These are phyloP conservation scores for Chaetomium olivaceum DNA, from an alignment of 2,329 filamentous ascomycete species.

Conservation along the genomic window DNA sequence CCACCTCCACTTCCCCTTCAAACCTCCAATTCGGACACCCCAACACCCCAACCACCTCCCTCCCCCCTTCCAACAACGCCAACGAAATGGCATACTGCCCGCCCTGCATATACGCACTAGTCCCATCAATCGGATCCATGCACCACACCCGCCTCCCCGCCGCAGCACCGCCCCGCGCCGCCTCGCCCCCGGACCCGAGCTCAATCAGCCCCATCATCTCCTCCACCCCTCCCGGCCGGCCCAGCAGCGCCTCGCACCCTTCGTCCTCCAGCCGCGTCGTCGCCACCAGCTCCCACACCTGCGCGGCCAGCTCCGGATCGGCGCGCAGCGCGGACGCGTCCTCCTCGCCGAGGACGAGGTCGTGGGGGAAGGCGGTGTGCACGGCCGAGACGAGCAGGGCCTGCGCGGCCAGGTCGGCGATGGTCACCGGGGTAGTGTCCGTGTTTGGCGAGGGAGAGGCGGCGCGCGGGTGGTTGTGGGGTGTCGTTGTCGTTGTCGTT, in stretches of 20 bases:
- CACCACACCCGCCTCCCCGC: conserved; percentile 27
- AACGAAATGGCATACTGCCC: conserved; percentile 32
- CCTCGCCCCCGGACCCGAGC: conserved; percentile 7
- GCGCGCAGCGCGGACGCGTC: conserved; percentile 78
- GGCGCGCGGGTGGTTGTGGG: not conserved
- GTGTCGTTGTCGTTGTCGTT: not conserved
- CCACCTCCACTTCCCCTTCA: not conserved
- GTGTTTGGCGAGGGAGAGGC: conserved; percentile 62
- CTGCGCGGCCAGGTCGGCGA: conserved; percentile 97
- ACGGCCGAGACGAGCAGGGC: conserved; percentile 92
- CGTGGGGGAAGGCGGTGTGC: conserved; percentile 82
- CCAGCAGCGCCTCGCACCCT: conserved; percentile 60
- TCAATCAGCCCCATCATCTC: conserved; percentile 46
- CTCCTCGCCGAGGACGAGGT: conserved; percentile 93
- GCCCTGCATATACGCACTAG: conserved; percentile 27
- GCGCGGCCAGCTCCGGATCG: conserved; percentile 67
- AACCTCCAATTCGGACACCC: conserved; percentile 30
- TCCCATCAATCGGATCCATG: conserved; percentile 32
- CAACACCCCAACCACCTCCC: conserved; percentile 28
- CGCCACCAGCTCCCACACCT: conserved; percentile 83
- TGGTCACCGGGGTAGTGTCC: conserved; percentile 94
- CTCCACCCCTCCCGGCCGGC: conserved; percentile 59
- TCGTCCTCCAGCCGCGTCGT: conserved; percentile 61
- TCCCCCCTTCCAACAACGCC: conserved; percentile 25
- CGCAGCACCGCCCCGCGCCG: not conserved